Percentiles rank a stretch among this genome's conserved stretches.
Evolutionary conservation across 2,329 filamentous ascomycete species (phyloP).

Genomic region (Drechslera avenae): DNA sequence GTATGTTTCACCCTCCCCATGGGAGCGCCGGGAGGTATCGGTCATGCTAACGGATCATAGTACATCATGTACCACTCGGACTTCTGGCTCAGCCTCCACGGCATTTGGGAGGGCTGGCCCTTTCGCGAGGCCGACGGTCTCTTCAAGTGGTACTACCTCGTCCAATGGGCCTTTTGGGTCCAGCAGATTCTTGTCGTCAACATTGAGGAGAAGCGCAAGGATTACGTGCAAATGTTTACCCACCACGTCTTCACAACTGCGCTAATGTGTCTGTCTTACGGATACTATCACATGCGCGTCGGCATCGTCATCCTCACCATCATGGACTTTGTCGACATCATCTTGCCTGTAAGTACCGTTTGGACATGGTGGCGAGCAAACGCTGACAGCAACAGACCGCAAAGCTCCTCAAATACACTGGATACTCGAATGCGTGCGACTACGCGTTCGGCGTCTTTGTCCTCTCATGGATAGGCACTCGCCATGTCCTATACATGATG

Average conservation of each 20-base stretch:
- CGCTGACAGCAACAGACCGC: conserved; percentile 65
- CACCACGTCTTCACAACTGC: conserved; percentile 90
- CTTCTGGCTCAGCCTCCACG: conserved; percentile 76
- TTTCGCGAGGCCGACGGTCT: conserved; percentile 73
- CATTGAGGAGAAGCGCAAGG: conserved; percentile 92
- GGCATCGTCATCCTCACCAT: conserved; percentile 87
- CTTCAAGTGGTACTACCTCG: conserved; percentile 87
- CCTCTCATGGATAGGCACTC: conserved; percentile 78
- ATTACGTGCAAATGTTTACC: conserved; percentile 93
- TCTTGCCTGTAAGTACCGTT: conserved; percentile 69
- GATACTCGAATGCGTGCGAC: conserved; percentile 77
- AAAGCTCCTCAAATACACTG: conserved; percentile 88
- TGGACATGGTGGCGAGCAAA: not conserved
- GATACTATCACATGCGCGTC: conserved; percentile 84
- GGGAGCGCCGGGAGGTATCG: not conserved
- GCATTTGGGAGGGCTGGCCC: conserved; percentile 87
- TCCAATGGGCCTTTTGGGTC: conserved; percentile 89
- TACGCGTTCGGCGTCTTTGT: conserved; percentile 85
- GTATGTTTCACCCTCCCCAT: conserved; percentile 55
- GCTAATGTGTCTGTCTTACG: conserved; percentile 81
- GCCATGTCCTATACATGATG: conserved; percentile 79
- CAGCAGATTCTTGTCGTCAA: conserved; percentile 94
- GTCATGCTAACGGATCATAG: conserved; percentile 53
- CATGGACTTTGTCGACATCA: conserved; percentile 91
- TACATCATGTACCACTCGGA: conserved; percentile 79